Conservation (phyloP, 2,329 filamentous ascomycete species). For the Fusarium sp. region DNA sequence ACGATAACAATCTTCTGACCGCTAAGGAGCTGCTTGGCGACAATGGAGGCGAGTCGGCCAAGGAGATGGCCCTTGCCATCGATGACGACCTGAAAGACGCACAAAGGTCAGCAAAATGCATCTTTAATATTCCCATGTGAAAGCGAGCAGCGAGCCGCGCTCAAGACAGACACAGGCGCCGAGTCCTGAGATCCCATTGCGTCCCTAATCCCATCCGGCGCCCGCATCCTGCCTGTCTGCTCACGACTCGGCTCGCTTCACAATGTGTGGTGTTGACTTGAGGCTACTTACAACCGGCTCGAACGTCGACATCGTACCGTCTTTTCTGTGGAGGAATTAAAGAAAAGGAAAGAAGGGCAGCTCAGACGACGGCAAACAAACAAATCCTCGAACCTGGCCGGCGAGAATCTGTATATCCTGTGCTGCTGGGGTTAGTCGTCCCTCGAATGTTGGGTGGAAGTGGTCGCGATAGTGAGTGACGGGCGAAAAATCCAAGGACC, state of each 20-base stretch:
- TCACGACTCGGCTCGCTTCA: conserved; percentile 40
- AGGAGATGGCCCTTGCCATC: conserved; percentile 99
- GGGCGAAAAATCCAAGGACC: conserved; percentile 60
- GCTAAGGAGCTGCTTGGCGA: conserved; percentile 98
- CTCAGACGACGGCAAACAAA: conserved; percentile 54
- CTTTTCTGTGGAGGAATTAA: conserved; percentile 52
- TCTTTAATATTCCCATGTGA: conserved; percentile 39
- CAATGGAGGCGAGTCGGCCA: conserved; percentile 97
- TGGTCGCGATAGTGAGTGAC: conserved; percentile 59
- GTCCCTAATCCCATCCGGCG: conserved; percentile 37
- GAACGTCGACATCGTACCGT: conserved; percentile 76
- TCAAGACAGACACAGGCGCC: conserved; percentile 31
- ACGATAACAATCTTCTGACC: conserved; percentile 99
- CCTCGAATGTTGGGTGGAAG: conserved; percentile 56
- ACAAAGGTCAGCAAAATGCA: conserved; percentile 44
- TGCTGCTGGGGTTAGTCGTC: conserved; percentile 62
- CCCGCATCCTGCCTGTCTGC: conserved; percentile 29
- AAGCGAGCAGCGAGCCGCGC: conserved; percentile 31
- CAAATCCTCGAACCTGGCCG: conserved; percentile 57
- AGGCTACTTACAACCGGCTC: conserved; percentile 77
- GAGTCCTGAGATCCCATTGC: conserved; percentile 30
- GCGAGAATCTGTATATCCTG: conserved; percentile 58
- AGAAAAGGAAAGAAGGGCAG: conserved; percentile 54
- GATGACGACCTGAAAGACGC: conserved; percentile 84
- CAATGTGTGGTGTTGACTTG: conserved; percentile 36